These are phyloP conservation scores for Mycena olivaceomarginata DNA, from an alignment of 768 basidiomycete species.

Conservation along the genomic window DNA sequence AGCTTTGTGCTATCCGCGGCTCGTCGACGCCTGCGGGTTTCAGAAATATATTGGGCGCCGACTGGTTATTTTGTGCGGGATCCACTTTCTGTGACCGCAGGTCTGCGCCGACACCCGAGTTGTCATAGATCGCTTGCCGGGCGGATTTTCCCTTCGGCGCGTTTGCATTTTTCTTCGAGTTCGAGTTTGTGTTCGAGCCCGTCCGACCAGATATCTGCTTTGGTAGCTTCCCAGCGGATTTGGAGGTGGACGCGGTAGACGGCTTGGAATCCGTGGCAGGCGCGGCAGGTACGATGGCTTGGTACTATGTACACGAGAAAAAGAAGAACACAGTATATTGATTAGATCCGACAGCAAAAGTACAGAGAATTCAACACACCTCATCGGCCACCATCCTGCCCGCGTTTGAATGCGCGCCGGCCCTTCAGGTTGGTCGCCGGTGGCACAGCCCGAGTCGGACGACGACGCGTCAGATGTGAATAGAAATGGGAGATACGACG, in stretches of 20 bases:
- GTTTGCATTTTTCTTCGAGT: slow-evolving; percentile 45
- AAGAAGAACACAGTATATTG: neutral
- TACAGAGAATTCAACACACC: slow-evolving; percentile 38
- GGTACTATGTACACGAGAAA: slow-evolving; percentile 16
- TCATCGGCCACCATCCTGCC: slow-evolving; percentile 64
- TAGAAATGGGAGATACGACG: slow-evolving; percentile 81
- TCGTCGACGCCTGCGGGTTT: slow-evolving; percentile 78
- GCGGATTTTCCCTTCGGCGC: slow-evolving; percentile 61
- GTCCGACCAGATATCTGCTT: slow-evolving; percentile 28
- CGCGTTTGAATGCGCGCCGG: slow-evolving; percentile 72
- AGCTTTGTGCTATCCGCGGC: slow-evolving; percentile 53
- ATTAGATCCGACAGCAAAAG: neutral
- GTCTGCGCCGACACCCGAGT: slow-evolving; percentile 69
- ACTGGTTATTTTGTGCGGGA: neutral
- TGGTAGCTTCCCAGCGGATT: slow-evolving; percentile 13
- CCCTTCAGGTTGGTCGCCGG: slow-evolving; percentile 60
- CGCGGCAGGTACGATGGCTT: neutral
- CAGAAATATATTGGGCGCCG: slow-evolving; percentile 58
- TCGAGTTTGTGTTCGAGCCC: neutral
- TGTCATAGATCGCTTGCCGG: slow-evolving; percentile 67
- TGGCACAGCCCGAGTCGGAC: neutral
- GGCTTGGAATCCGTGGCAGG: neutral
- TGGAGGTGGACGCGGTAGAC: slow-evolving; percentile 11
- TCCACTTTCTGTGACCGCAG: slow-evolving; percentile 55
- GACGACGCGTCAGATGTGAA: slow-evolving; percentile 61